Conservation (phyloP, 116 monocot genomes). For the Iris pallida region DNA sequence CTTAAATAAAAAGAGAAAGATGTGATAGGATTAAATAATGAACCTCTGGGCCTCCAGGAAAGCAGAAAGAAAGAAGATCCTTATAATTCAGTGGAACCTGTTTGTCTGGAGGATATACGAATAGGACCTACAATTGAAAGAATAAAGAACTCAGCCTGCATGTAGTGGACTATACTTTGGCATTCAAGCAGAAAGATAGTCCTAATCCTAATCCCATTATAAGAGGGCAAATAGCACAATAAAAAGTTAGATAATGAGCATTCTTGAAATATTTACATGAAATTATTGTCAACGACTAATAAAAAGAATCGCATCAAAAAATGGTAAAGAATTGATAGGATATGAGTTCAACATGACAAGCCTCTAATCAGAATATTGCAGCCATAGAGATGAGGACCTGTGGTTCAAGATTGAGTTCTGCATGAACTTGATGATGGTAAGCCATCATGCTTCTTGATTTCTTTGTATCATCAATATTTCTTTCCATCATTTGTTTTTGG, state of each 20-base stretch:
- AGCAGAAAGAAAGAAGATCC: conserved; percentile 96
- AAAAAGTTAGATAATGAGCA: not conserved
- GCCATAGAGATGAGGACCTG: conserved; percentile 48
- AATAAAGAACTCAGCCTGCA: conserved; percentile 2
- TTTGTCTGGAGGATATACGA: conserved; percentile 95
- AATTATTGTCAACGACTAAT: too few species aligned
- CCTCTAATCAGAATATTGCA: not conserved
- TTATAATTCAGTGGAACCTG: conserved; percentile 83
- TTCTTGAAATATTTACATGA: too few species aligned
- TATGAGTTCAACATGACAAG: not conserved
- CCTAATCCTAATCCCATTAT: not conserved
- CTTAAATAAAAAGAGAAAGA: conserved; percentile 7
- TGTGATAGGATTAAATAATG: conserved; percentile 10
- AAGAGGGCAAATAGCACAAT: not conserved
- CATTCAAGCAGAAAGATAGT: not conserved
- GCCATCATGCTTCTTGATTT: conserved; percentile 43
- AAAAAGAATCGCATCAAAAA: not conserved
- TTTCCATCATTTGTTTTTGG: conserved; percentile 45
- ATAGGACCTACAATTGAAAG: conserved; percentile 61
- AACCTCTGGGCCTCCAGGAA: conserved; percentile 95
- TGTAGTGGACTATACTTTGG: not conserved
- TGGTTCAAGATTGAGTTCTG: conserved; percentile 70
- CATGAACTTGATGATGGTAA: conserved; percentile 56
- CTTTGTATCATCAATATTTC: conserved; percentile 41
- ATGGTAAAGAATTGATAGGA: not conserved